Base-by-base conservation (phyloP, 306 rosid species). In the Gynostemma pentaphyllum region DNA sequence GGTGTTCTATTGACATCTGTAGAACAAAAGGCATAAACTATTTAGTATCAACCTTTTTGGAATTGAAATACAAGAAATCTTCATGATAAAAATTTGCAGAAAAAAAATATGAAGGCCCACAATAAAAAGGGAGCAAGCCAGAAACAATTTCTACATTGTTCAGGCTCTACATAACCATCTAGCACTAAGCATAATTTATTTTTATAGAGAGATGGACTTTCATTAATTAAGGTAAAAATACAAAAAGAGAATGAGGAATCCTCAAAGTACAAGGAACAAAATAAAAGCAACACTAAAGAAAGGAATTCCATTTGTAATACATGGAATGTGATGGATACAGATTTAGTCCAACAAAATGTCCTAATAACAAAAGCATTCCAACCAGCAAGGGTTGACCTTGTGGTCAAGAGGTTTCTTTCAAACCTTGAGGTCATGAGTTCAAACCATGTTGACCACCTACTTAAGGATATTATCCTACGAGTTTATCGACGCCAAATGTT, bases 1-100 rank as follows among this genome's bases (percentile, higher is more conserved):
- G 94, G 56, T 79, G 63, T 18, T 70, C 64, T 40, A 76, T 67
- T 3, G 75, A 26, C 5, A 50, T 55, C 62, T 76, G 76, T 68
- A 45, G 10, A 26, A 62, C 45, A 34, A 69, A 75, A 50, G 48
- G 48, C 19, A 39, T n/a, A 40, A 22, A 4, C 22, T 13, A 57
- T 34, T 44, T 15, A 69, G 51, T 62, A 2, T 13, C 23, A 12
- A 7, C 11, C 24, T 22, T 29, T n/a, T 21, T 18, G 18, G 19
- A 34, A 18, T 37, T 16, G 47, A 59, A 21, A 44, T 44, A 42
- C 24, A 23, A 9, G n/a, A n/a, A n/a, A 7, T 41, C 22, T 29
- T 29, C 21, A 7, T 54, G 41, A n/a, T 7, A 37, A 45, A 32
- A 32, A 41, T 5, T 59, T 10, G 9, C 15, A 19, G 19, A 9